These are phyloP conservation scores for Fraxinus cuspidata DNA, from an alignment of 257 asterid genomes.

Conservation along the genomic window DNA sequence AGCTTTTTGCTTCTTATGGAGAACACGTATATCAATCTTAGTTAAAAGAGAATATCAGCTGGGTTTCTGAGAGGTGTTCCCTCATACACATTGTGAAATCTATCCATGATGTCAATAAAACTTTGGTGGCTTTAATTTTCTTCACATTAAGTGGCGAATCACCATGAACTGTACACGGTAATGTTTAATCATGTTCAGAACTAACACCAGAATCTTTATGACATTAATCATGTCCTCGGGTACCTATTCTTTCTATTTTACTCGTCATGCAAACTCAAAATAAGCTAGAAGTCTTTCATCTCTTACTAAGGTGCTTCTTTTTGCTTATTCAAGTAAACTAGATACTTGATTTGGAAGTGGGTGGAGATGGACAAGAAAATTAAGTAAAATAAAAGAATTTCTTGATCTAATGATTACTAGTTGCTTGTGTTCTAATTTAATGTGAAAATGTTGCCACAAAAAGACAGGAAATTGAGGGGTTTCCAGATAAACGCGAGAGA, in stretches of 20 bases:
- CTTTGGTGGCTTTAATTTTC: background rate
- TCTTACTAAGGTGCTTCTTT: background rate
- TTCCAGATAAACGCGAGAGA: background rate
- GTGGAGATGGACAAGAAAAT: background rate
- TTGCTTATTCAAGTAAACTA: background rate
- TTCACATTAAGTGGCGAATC: background rate
- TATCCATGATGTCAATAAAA: background rate
- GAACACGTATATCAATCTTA: background rate
- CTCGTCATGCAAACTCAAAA: background rate
- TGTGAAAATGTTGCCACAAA: background rate
- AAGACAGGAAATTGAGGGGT: background rate
- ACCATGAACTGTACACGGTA: background rate
- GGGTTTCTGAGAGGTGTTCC: background rate
- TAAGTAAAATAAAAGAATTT: background rate
- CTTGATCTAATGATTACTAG: background rate
- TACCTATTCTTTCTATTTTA: background rate
- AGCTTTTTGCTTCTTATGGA: background rate
- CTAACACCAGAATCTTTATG: background rate
- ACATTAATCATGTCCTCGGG: background rate
- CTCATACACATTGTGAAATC: background rate
- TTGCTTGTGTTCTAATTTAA: background rate
- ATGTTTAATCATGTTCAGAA: background rate
- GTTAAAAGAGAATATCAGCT: background rate
- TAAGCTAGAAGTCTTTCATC: background rate
- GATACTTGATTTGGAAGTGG: background rate